Percentiles rank a stretch among this genome's conserved stretches.
These are phyloP conservation scores for Zygnema circumcarinatum DNA, from an alignment of 139 green algal species.

Conservation along the genomic window DNA sequence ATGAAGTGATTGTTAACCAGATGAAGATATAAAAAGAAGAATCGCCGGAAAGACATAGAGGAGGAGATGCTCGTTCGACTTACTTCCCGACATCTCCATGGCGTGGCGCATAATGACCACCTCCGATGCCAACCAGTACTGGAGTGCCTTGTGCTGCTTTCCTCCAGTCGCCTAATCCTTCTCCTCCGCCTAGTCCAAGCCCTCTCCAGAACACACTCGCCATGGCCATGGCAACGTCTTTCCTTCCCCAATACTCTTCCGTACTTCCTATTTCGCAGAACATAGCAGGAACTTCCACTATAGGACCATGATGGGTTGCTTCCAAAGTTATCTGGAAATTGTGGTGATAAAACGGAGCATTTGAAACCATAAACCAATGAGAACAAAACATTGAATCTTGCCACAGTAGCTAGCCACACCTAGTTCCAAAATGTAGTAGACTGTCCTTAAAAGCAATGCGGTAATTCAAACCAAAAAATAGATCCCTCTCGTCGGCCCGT, in stretches of 20 bases:
- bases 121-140: conserved; percentile 20
- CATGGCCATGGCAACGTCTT: neutral
- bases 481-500: too few relatives aligned
- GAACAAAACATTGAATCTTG: too few relatives aligned
- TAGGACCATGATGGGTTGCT: conserved; percentile 27
- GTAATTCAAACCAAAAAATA: too few relatives aligned
- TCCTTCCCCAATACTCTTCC: conserved; percentile 12
- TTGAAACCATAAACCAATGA: too few relatives aligned
- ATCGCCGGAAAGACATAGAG: too few relatives aligned
- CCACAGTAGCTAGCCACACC: too few relatives aligned
- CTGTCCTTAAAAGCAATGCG: too few relatives aligned
- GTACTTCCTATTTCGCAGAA: conserved; percentile 23
- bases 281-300: neutral
- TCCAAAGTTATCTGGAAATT: conserved; percentile 21
- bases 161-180: neutral
- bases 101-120: conserved; percentile 21
- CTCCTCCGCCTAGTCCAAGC: conserved; percentile 16
- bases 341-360: too few relatives aligned
- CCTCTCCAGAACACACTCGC: conserved; percentile 10
- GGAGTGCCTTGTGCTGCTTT: neutral
- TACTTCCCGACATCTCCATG: conserved; percentile 24
- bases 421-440: too few relatives aligned
- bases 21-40: too few relatives aligned
- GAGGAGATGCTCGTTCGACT: too few relatives aligned
- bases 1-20: too few relatives aligned